Base-by-base conservation (phyloP, 805 yeast genomes). In the Pichia exigua region DNA sequence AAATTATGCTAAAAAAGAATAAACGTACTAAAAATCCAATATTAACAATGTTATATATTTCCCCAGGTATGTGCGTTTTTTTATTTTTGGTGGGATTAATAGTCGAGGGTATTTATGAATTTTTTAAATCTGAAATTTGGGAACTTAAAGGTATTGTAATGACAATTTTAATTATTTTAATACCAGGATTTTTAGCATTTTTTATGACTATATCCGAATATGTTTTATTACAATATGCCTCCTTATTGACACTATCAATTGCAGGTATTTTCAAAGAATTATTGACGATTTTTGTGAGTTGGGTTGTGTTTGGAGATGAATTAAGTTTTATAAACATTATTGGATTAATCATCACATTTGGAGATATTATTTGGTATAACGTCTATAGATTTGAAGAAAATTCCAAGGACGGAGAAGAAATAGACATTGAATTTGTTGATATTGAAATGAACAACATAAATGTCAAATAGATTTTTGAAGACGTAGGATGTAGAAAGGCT, bases 181-280 rank as follows among this genome's bases (percentile, higher is more conserved):
- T 89, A 20, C 99, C 99, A 0, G 98, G 98, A 0, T 55, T 87
- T 2, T 69, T 87, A 41, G 98, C 96, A 2, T 91, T 91, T 62
- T 77, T 86, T 64, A 85, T 94, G 92, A 92, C 97, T 0, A 68
- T 89, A 2, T 81, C 87, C 59, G 99, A 92, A 66, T 91, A 87
- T 69, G 82, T 86, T 51, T 79, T 94, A 9, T 74, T 94, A 48
- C 84, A 86, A 50, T 79, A 83, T 43, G 87, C 97, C 0, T 86
- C 88, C 51, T 89, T 94, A 15, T 74, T 91, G 44, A 91, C 99
- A 0, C 69, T 94, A 30, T 83, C 95, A 7, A 80, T 94, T 43
- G 95, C 95, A 0, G 99, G 99, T 1, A 87, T 94, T 18, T 87
- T 92, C 65, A 94, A 94, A 64, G 99, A 94, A 65, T 73, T 94